These are phyloP conservation scores for Erodium trifolium DNA, from an alignment of 441 rosid species.

Conservation along the genomic window DNA sequence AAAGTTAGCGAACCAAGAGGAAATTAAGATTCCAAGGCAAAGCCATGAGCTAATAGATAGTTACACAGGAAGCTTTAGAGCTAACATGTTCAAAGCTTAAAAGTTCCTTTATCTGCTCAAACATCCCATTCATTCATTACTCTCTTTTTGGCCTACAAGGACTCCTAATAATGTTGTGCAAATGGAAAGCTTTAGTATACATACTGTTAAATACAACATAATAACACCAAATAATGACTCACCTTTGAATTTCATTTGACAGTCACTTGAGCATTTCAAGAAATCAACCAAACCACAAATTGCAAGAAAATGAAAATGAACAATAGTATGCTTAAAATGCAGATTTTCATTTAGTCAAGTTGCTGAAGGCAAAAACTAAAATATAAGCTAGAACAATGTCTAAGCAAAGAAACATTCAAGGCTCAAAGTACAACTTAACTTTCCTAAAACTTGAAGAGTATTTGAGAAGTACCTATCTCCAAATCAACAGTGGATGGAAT, in stretches of 20 bases:
- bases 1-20: neutral
- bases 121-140: neutral
- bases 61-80: neutral
- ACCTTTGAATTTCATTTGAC: neutral
- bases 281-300: neutral
- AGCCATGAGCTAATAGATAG: neutral
- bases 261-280: neutral
- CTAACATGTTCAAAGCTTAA: neutral
- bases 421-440: slow-evolving; percentile 26
- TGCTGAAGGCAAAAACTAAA: slow-evolving; percentile 15
- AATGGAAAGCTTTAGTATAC: neutral
- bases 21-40: neutral
- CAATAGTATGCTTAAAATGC: slow-evolving; percentile 11
- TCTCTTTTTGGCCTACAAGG: neutral
- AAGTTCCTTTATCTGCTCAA: neutral
- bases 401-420: slow-evolving; percentile 16
- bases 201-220: neutral
- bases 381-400: slow-evolving; percentile 19
- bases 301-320: slow-evolving; percentile 13
- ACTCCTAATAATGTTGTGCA: neutral
- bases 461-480: slow-evolving; percentile 31
- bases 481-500: slow-evolving; percentile 28
- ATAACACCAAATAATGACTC: neutral
- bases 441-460: slow-evolving; percentile 26
- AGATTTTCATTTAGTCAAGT: slow-evolving; percentile 12